Conservation (phyloP, 306 rosid species). For the Hippophae tibetana region DNA sequence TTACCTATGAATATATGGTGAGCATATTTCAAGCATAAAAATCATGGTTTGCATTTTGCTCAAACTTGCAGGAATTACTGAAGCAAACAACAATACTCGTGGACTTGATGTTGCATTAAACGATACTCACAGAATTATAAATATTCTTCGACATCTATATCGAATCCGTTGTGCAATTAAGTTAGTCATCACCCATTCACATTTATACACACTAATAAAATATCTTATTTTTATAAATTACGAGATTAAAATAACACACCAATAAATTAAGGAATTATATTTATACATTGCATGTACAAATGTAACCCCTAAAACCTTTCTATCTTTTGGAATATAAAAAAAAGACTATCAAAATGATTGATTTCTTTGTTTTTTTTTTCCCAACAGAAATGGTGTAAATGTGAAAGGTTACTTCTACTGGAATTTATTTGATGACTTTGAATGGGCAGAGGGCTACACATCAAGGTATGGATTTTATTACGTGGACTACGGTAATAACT, state of each 20-base stretch:
- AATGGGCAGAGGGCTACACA: conserved; percentile 9
- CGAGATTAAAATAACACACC: too few relatives aligned
- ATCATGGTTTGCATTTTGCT: neutral
- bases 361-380: neutral
- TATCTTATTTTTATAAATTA: too few relatives aligned
- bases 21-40: too few relatives aligned
- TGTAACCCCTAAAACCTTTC: neutral
- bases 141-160: conserved; percentile 7
- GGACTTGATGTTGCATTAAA: neutral
- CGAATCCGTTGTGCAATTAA: conserved; percentile 3
- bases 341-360: too few relatives aligned
- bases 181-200: neutral
- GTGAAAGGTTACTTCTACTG: conserved; percentile 11
- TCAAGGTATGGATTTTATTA: neutral
- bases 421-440: conserved; percentile 4
- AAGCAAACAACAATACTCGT: neutral
- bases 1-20: neutral
- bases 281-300: too few relatives aligned
- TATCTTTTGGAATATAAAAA: neutral
- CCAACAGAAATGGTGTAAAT: conserved; percentile 6
- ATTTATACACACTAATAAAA: too few relatives aligned
- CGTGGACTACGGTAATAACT: neutral
- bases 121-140: neutral
- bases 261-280: too few relatives aligned
- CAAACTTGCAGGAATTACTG: conserved; percentile 5